Evolutionary conservation across 495 filamentous ascomycete species (phyloP).

Genomic region (Lasiosphaeria ovina): DNA sequence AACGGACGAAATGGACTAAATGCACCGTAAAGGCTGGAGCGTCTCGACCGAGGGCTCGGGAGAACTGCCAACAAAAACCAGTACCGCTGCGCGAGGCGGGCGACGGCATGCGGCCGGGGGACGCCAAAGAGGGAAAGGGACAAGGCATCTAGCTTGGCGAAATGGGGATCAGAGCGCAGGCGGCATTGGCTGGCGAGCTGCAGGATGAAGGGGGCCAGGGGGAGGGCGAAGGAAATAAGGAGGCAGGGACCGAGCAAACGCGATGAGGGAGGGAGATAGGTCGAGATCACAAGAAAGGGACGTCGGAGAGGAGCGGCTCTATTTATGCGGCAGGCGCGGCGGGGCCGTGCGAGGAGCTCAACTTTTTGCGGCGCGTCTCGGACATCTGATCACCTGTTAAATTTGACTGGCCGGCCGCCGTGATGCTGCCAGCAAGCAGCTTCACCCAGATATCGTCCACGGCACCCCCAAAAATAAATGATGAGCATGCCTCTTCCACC

Average conservation of each 20-base stretch:
- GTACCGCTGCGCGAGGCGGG: too few species aligned
- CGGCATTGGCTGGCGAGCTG: conserved; percentile 6
- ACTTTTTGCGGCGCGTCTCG: too few species aligned
- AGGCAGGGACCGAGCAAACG: conserved; percentile 15
- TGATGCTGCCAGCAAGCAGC: too few species aligned
- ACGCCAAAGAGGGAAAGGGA: conserved; percentile 19
- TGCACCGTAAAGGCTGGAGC: conserved; percentile 13
- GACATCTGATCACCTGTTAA: too few species aligned
- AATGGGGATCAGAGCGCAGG: conserved; percentile 14
- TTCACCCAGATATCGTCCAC: too few species aligned
- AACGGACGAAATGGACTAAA: conserved; percentile 11
- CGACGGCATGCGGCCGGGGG: conserved; percentile 13
- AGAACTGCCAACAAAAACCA: too few species aligned
- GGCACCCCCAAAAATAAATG: too few species aligned
- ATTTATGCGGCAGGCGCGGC: conserved; percentile 13
- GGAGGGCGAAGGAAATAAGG: conserved; percentile 1
- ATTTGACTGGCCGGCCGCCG: too few species aligned
- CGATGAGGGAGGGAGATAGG: conserved; percentile 15
- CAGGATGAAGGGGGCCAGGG: not conserved
- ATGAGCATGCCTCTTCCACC: too few species aligned
- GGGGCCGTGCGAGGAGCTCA: too few species aligned
- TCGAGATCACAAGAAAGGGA: conserved; percentile 20
- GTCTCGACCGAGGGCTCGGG: conserved; percentile 4
- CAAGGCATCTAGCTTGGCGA: conserved; percentile 17
- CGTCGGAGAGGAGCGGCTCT: conserved; percentile 18